Base-by-base conservation (phyloP, 2,329 filamentous ascomycete genomes). In the Fusarium sp. region DNA sequence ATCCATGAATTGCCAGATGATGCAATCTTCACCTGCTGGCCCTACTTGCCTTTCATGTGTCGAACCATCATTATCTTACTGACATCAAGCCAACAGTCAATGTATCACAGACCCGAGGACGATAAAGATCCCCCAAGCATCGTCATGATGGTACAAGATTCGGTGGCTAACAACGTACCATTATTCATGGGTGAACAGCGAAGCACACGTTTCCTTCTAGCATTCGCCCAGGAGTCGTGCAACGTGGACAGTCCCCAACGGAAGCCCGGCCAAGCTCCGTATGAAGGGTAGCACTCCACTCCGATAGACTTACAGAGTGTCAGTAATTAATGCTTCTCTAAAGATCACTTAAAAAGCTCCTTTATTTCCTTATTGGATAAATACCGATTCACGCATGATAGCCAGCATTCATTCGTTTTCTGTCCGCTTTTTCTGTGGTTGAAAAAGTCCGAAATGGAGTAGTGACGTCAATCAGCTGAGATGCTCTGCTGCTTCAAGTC, bases 381-480 rank as follows among this genome's bases (percentile, higher is more conserved):
- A 14, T 14, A 15, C 35, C 44, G 27, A 52, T 30, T 44, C 39
- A 48, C 25, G 32, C 51, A 40, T 40, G 49, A 30, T 30, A 30
- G 9, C 27, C 27, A 30, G 27, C 27, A 30, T 48, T 27, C 35
- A 35, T 30, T 40, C 32, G 20, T 17, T n/a, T 10, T 62, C 17
- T 65, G 35, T 25, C 40, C 51, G 49, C 52, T 57, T 46, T 66
- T 50, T 27, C 49, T 27, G 45, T 45, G 40, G 23, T 23, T 20
- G 20, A 33, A 35, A 19, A 35, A 49, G 33, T 25, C 53, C 39
- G 23, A 49, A 35, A 27, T 47, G 32, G 40, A 17, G 9, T 49
- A 43, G 60, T 73, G 71, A 73, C 71, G 71, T 73, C 71, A 73
- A 68, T 58, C 57, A 68, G 60, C 65, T 51, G 59, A 51, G 50